Evolutionary conservation across 352 stramenopile species (phyloP), one percentile per base, ranked within the genome.

Genomic region (Pythium periplocum): DNA sequence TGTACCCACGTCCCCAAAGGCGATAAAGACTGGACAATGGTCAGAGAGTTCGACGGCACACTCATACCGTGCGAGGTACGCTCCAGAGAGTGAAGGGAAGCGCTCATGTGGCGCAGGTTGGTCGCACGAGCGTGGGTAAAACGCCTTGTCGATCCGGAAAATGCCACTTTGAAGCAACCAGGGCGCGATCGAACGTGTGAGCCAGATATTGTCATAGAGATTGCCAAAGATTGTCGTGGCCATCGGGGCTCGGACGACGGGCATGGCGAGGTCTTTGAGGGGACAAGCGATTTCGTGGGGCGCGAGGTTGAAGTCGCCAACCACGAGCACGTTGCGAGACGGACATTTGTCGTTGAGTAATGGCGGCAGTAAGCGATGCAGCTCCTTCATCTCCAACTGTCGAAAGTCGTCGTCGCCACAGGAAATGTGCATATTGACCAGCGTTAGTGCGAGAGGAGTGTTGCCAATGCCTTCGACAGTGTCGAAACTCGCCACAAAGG

Each of bases 201-300:
- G 48, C 69, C 73, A 87, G 55, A 90, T 73, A 55, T 90, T 90
- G 59, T 90, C 77, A 49, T 81, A 83, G 1, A 90, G 55, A 47
- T 72, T 85, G 36, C 65, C 69, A 10, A 70, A 83, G 2, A 90
- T 68, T 6, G 73, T 87, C 4, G 68, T 82, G 3, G 73, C 62
- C 5, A 83, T 46, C 1, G 72, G 73, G 6, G 75, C 66, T 30
- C 69, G 72, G 45, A 90, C 71, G 5, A 87, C 61, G 4, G 76
- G 70, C 39, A 69, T 62, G 1, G 54, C 66, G 9, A 59, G 40
- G 3, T 66, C 64, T 0, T 64, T 42, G 0, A 59, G 51, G 36
- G 60, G 64, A 4, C 53, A 52, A 2, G 67, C 46, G 9, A 78
- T 53, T 8, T 87, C 76, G 38, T 83, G 68, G 0, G 70, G 77